A percentile compares a stretch with the other conserved stretches of the same genome.
phyloP scores from a whole-genome alignment of 1,284 basidiomycete genomes.

The Cystobasidium slooffiae region DNA sequence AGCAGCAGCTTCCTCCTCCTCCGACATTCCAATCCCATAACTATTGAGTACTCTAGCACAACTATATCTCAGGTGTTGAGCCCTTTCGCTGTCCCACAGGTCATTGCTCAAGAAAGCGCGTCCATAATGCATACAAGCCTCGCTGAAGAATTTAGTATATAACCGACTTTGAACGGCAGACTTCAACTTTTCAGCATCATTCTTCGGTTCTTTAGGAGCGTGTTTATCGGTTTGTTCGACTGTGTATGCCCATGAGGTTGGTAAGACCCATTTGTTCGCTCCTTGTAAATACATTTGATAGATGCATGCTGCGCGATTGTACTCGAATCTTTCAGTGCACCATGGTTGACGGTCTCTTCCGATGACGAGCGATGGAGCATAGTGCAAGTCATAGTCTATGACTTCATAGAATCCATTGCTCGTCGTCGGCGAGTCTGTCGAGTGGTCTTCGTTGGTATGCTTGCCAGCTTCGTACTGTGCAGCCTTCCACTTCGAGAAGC shows the following conservation, averaged over 20 bases:
- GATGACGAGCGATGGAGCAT: slow-evolving; percentile 52
- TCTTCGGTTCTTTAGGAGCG: slow-evolving; percentile 44
- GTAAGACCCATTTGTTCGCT: slow-evolving; percentile 54
- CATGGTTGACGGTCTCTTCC: slow-evolving; percentile 53
- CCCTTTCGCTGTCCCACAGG: slow-evolving; percentile 53
- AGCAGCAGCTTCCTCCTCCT: slow-evolving; percentile 18
- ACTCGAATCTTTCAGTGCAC: slow-evolving; percentile 55
- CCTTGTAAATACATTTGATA: slow-evolving; percentile 56
- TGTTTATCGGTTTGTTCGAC: slow-evolving; percentile 51
- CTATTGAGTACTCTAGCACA: slow-evolving; percentile 45
- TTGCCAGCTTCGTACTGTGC: not conserved
- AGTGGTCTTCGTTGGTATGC: not conserved
- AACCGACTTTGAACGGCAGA: slow-evolving; percentile 52
- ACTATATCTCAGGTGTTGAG: slow-evolving; percentile 49
- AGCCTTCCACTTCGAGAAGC: slow-evolving; percentile 11
- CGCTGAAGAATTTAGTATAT: slow-evolving; percentile 55
- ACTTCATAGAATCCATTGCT: slow-evolving; percentile 50
- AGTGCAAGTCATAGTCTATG: slow-evolving; percentile 53
- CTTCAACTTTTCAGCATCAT: slow-evolving; percentile 53
- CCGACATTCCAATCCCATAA: slow-evolving; percentile 46
- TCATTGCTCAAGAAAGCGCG: slow-evolving; percentile 53
- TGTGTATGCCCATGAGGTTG: slow-evolving; percentile 54
- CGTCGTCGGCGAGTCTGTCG: slow-evolving; percentile 8
- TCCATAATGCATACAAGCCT: slow-evolving; percentile 56
- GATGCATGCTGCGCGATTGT: slow-evolving; percentile 53